These are phyloP conservation scores for Jaltomata sinuosa DNA, from an alignment of 257 asterid genomes.

Conservation along the genomic window DNA sequence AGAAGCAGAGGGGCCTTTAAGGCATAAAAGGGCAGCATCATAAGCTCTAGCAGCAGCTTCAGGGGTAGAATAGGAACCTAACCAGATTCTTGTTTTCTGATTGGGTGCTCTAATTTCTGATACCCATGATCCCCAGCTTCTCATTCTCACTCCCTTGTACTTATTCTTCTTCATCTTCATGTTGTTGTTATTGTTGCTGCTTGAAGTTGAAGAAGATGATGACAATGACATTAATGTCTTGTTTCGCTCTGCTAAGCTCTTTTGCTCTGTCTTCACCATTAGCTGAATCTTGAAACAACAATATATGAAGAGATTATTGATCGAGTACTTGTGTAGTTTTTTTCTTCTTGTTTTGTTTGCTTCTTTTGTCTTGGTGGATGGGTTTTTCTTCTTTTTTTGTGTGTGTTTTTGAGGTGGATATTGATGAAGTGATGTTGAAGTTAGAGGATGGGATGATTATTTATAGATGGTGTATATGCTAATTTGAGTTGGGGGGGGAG, in stretches of 20 bases:
- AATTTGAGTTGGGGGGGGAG: background rate
- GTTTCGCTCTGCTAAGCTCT: slow-evolving; percentile 4
- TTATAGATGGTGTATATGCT: slow-evolving; percentile 13
- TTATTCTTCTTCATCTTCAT: slow-evolving; percentile 35
- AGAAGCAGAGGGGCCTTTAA: slow-evolving; percentile 54
- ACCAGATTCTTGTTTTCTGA: slow-evolving; percentile 87
- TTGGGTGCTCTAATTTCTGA: slow-evolving; percentile 93
- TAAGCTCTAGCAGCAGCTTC: slow-evolving; percentile 98
- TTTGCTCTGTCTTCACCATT: slow-evolving; percentile 59
- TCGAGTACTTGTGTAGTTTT: background rate
- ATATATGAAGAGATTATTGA: background rate
- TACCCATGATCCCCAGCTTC: slow-evolving; percentile 94
- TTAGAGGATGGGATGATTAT: slow-evolving; percentile 12
- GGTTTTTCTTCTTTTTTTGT: background rate
- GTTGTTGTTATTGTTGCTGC: background rate
- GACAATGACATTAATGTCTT: background rate
- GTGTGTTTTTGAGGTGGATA: background rate
- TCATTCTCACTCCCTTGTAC: slow-evolving; percentile 95
- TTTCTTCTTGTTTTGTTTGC: background rate
- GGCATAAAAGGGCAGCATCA: slow-evolving; percentile 83
- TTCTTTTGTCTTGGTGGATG: background rate
- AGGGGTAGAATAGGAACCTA: slow-evolving; percentile 86
- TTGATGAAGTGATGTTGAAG: slow-evolving; percentile 10
- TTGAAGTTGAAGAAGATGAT: slow-evolving; percentile 14
- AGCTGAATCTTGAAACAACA: background rate